Evolutionary conservation across 352 stramenopile species (phyloP), one percentile per base, ranked within the genome.

Genomic region (Thraustochytrium sp.): DNA sequence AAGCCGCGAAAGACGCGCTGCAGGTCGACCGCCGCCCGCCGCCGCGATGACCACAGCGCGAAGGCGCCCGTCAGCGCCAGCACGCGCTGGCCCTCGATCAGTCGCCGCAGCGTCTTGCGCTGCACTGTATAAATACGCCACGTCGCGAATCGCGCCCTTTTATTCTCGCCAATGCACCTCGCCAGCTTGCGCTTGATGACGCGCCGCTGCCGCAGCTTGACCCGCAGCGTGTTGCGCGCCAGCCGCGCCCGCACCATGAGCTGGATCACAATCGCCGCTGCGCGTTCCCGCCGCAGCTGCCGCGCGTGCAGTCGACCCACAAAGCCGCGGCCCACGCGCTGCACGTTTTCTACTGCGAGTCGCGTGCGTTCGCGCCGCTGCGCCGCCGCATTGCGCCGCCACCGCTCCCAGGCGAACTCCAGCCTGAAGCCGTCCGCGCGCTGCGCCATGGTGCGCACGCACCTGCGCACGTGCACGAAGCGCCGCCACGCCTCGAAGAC

Each of bases 241-340:
- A 80, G 1, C 2, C 68, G 42, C 21, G 42, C 53, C 36, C 68
- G 68, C 38, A 36, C 18, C 62, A 75, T 75, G 48, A 31, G 37
- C 62, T 75, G 62, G 26, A 75, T 75, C 5, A 51, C n/a, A 56
- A 75, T 75, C 3, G 62, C 62, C 18, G 62, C 62, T 21, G 48
- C 31, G 18, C 40, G 62, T 9, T 51, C 62, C 5, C 16, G 38
- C 11, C 40, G 36, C 2, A 23, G 48, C 31, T 18, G 37, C 26
- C 36, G 37, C 8, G 40, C 2, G 16, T 38, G 16, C 18, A 51
- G 36, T 8, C 62, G 62, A 34, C 37, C 62, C 26, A 75, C 62
- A 54, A 75, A 75, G 3, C 62, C 62, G n/a, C 62, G 38, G 2
- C 62, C 62, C 3, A 75, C 40, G 16, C 62, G 38, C 44, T 75